These are phyloP conservation scores for Penicillium hordei DNA, from an alignment of 2,329 filamentous ascomycete genomes.

Conservation along the genomic window DNA sequence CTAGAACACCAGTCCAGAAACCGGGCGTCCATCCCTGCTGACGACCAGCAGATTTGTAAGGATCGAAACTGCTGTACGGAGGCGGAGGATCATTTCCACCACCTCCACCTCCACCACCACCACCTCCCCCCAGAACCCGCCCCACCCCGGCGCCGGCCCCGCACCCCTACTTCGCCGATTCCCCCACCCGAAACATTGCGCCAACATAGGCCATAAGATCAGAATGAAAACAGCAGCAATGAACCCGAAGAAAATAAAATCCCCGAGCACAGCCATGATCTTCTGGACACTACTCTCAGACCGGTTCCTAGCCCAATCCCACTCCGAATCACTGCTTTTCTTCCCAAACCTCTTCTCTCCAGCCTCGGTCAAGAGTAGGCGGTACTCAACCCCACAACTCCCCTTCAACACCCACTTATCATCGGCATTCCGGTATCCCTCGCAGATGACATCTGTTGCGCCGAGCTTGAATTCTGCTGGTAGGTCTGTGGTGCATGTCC, in stretches of 20 bases:
- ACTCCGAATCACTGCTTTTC: conserved; percentile 39
- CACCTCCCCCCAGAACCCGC: conserved; percentile 37
- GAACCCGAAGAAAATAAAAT: conserved; percentile 38
- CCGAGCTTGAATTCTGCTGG: conserved; percentile 71
- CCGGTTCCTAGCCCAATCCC: conserved; percentile 20
- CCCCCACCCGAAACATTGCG: conserved; percentile 26
- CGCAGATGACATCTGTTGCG: conserved; percentile 85
- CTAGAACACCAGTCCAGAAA: conserved; percentile 48
- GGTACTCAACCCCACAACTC: conserved; percentile 90
- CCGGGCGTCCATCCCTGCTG: conserved; percentile 45
- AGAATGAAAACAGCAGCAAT: conserved; percentile 30
- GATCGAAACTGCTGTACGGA: conserved; percentile 39
- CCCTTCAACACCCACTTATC: conserved; percentile 88
- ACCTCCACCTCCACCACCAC: conserved; percentile 36
- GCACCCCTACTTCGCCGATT: conserved; percentile 23
- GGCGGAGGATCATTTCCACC: conserved; percentile 38
- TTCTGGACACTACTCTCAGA: neutral
- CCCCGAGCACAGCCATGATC: conserved; percentile 20
- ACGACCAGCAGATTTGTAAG: conserved; percentile 15
- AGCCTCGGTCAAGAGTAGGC: conserved; percentile 70
- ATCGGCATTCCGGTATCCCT: conserved; percentile 74
- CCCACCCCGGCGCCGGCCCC: conserved; percentile 19
- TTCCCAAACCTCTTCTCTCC: conserved; percentile 71
- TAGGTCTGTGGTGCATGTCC: conserved; percentile 74
- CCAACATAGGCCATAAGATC: conserved; percentile 29